These are phyloP conservation scores for Diaporthe sp. DNA, from an alignment of 2,329 filamentous ascomycete species.

Conservation along the genomic window DNA sequence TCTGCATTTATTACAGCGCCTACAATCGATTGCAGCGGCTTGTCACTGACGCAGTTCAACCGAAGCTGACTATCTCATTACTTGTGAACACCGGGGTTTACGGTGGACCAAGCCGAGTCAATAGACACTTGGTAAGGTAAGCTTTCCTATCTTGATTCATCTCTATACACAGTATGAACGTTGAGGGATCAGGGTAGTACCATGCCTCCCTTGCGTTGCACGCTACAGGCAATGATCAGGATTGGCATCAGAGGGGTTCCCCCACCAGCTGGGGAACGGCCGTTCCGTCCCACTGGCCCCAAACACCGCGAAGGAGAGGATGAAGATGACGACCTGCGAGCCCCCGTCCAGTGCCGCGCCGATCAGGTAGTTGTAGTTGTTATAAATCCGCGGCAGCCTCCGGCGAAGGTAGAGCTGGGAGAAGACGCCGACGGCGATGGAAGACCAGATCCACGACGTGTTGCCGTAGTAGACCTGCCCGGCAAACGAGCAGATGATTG, in stretches of 20 bases:
- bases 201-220: background rate
- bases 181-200: too few relatives aligned
- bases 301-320: constrained; percentile 59
- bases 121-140: background rate
- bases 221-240: constrained; percentile 37
- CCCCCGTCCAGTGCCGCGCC: constrained; percentile 57
- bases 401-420: constrained; percentile 54
- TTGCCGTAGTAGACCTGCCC: constrained; percentile 54
- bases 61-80: too few relatives aligned
- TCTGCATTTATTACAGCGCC: too few relatives aligned
- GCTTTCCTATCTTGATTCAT: background rate
- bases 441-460: constrained; percentile 50
- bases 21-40: too few relatives aligned
- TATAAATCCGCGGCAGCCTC: constrained; percentile 53
- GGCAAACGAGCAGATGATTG: constrained; percentile 51
- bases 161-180: background rate
- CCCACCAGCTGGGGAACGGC: constrained; percentile 50
- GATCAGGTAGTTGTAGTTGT: constrained; percentile 58
- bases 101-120: background rate
- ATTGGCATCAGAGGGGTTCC: constrained; percentile 34
- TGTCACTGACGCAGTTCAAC: too few relatives aligned
- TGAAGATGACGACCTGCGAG: constrained; percentile 56
- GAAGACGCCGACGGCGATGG: constrained; percentile 48
- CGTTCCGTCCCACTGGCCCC: constrained; percentile 56
- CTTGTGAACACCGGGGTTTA: background rate